Evolutionary conservation across 495 filamentous ascomycete species (phyloP), one percentile per base, ranked within the genome.

Genomic region (Penicillium subrubescens): DNA sequence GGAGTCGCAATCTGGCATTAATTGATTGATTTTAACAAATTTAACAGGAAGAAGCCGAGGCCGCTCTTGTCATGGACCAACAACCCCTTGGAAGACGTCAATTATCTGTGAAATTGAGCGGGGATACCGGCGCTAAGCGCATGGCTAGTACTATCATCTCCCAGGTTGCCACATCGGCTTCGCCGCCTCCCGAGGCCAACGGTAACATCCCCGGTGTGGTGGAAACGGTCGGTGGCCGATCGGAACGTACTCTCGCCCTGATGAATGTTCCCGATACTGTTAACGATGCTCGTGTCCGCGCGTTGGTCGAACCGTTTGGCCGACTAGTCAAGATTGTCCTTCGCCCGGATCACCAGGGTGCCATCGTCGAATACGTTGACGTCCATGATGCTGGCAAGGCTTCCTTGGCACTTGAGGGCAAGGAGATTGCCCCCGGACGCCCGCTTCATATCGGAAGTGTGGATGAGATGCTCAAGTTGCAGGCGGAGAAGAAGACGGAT

Each of bases 281-380:
- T 63, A 90, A 88, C 56, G 84, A 88, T 62, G 82, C 85, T 11
- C 85, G 86, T 1, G 81, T 90, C 57, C 82, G 81, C n/a, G 76
- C 81, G 15, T 74, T 89, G 23, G 79, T 89, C 10, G 89, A 91
- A 62, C 83, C 85, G 12, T 84, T 77, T 54, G 86, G 85, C 23
- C 73, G 75, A 25, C 70, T 88, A 23, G 73, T 84, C 61, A 86
- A 87, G 71, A 78, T 90, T 35, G 68, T 81, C 15, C 71, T 89
- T 43, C 82, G 86, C 43, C 92, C 92, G 2, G 85, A 92, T 56
- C 90, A 95, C 62, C 86, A 88, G 66, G 94, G 95, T n/a, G 95
- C 93, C 11, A 89, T 94, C 56, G 82, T 97, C 48, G 95, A 98
- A 71, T 97, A 88, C 70, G 80, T 77, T 11, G 87, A 91, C 64